These are phyloP conservation scores for Dissophora globulifera DNA, from an alignment of 192 early-diverging fungal genomes.

Conservation along the genomic window DNA sequence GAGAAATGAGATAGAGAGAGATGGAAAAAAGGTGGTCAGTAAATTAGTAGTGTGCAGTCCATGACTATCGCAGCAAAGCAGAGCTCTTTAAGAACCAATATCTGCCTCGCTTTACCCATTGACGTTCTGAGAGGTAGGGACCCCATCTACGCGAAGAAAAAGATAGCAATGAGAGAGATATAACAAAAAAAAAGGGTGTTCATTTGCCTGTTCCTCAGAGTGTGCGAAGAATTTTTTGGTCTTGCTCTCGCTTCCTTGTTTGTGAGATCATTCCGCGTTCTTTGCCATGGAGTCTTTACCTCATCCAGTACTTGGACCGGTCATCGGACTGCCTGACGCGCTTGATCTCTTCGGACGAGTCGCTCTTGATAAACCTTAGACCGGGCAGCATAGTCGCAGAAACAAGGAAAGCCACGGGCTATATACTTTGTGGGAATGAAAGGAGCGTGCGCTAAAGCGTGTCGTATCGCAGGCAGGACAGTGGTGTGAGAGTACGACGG, in stretches of 20 bases:
- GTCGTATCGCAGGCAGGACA: too few relatives aligned
- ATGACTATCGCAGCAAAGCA: too few relatives aligned
- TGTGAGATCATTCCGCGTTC: too few relatives aligned
- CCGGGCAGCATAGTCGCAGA: neutral
- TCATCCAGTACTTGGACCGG: slow-evolving; percentile 44
- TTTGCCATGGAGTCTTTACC: too few relatives aligned
- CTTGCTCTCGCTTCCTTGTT: neutral
- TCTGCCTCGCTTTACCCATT: slow-evolving; percentile 25
- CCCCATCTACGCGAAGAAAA: slow-evolving; percentile 31
- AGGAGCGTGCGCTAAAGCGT: too few relatives aligned
- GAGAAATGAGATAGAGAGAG: too few relatives aligned
- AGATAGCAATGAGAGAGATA: neutral
- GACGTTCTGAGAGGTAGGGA: slow-evolving; percentile 49
- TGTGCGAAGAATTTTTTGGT: neutral
- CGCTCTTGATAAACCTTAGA: neutral
- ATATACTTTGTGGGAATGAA: too few relatives aligned
- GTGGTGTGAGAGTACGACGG: too few relatives aligned
- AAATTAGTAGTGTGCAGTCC: too few relatives aligned
- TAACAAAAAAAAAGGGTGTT: neutral
- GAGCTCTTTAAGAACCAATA: neutral
- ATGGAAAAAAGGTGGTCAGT: too few relatives aligned
- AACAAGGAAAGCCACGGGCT: neutral
- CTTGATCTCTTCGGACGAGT: slow-evolving; percentile 26
- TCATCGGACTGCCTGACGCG: slow-evolving; percentile 21
- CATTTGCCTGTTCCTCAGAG: neutral